Percentiles rank a stretch among this genome's conserved stretches.
Evolutionary conservation across 352 stramenopile genomes (phyloP).

Genomic region (Aphanomyces euteiches): DNA sequence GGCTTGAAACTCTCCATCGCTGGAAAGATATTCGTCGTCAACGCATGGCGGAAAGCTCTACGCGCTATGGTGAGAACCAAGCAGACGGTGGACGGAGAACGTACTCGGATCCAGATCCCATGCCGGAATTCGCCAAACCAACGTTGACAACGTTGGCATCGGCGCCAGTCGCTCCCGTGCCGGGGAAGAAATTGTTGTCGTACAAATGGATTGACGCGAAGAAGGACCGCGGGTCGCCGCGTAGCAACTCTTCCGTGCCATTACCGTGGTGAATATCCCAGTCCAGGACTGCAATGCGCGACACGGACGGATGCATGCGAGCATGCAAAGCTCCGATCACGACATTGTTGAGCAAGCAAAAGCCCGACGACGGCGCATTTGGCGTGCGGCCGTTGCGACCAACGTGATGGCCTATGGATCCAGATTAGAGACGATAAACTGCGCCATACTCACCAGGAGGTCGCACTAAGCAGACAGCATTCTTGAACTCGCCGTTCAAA

Average conservation of each 20-base stretch:
- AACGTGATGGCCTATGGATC: slow-evolving; percentile 26
- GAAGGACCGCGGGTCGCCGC: slow-evolving; percentile 74
- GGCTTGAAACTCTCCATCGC: slow-evolving; percentile 67
- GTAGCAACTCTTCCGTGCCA: slow-evolving; percentile 92
- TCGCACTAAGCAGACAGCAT: slow-evolving; percentile 32
- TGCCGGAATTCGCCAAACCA: slow-evolving; percentile 63
- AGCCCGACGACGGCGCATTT: slow-evolving; percentile 84
- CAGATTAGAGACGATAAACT: neutral
- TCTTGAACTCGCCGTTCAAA: slow-evolving; percentile 61
- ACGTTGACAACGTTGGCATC: slow-evolving; percentile 70
- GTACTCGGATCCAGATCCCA: slow-evolving; percentile 26
- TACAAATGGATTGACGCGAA: slow-evolving; percentile 83
- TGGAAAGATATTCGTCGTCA: slow-evolving; percentile 63
- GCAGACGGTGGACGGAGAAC: neutral
- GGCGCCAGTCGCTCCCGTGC: slow-evolving; percentile 60
- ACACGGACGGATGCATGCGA: slow-evolving; percentile 86
- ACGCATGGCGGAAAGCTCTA: slow-evolving; percentile 54
- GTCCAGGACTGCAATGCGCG: slow-evolving; percentile 95
- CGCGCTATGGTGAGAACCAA: slow-evolving; percentile 33
- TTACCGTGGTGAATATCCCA: slow-evolving; percentile 99
- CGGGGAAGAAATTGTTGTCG: slow-evolving; percentile 73
- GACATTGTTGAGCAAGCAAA: slow-evolving; percentile 99
- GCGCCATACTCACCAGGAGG: slow-evolving; percentile 24
- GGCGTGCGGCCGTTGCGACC: slow-evolving; percentile 68
- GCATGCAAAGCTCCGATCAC: slow-evolving; percentile 97